Percentiles rank a stretch among this genome's conserved stretches.
Evolutionary conservation across 2,329 filamentous ascomycete species (phyloP).

Genomic region (Sclerotinia trifoliorum): DNA sequence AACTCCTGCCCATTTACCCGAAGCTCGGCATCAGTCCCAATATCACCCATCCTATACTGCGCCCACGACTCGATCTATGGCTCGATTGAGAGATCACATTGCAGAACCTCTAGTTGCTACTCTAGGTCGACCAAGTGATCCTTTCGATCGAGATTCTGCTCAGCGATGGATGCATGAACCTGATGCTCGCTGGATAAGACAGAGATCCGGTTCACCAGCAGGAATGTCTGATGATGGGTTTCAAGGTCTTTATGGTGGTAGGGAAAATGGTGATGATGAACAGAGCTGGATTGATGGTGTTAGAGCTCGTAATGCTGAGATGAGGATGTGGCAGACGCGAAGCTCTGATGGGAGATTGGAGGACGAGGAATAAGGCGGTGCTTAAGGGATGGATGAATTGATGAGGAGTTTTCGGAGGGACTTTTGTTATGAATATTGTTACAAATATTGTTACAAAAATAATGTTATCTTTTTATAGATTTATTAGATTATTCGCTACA

Average conservation of each 20-base stretch:
- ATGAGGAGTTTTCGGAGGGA: neutral
- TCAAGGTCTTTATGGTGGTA: slow-evolving; percentile 48
- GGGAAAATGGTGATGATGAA: slow-evolving; percentile 49
- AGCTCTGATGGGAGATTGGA: slow-evolving; percentile 32
- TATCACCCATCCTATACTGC: slow-evolving; percentile 47
- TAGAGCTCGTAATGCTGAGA: slow-evolving; percentile 40
- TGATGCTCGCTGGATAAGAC: slow-evolving; percentile 3
- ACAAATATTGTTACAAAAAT: neutral
- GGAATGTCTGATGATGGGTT: slow-evolving; percentile 48
- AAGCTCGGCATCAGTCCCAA: slow-evolving; percentile 48
- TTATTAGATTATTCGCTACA: no score
- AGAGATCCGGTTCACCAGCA: slow-evolving; percentile 38
- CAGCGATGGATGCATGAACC: slow-evolving; percentile 9
- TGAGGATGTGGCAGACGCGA: slow-evolving; percentile 19
- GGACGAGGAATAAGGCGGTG: slow-evolving; percentile 33
- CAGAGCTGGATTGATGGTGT: slow-evolving; percentile 38
- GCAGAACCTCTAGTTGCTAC: neutral
- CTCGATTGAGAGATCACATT: slow-evolving; percentile 14
- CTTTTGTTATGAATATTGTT: neutral
- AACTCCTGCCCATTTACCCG: slow-evolving; percentile 51
- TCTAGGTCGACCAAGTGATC: neutral
- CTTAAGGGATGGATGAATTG: slow-evolving; percentile 2
- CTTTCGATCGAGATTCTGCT: slow-evolving; percentile 1
- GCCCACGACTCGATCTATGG: slow-evolving; percentile 37
- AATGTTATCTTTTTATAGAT: no score